Conservation (phyloP, 2,329 filamentous ascomycete species). For the Colletotrichum tropicicola region DNA sequence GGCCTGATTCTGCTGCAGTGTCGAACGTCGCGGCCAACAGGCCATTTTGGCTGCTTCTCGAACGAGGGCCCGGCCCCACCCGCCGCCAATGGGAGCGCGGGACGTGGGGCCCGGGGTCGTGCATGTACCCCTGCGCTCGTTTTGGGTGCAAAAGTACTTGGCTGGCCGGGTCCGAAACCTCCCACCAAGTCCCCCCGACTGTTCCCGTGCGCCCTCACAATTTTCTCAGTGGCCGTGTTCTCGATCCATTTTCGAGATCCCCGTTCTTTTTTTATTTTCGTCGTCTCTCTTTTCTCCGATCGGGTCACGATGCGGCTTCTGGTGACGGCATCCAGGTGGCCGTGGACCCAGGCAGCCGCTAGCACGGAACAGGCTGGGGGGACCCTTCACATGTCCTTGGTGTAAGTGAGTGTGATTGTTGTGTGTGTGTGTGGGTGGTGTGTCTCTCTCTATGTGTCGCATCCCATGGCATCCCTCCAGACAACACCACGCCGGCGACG, state of each 20-base stretch:
- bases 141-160: not conserved
- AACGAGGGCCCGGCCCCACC: constrained; percentile 17
- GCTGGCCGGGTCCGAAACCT: not conserved
- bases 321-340: not conserved
- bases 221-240: constrained; percentile 22
- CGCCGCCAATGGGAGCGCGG: not conserved
- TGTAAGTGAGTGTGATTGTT: too few relatives aligned
- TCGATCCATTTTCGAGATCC: constrained; percentile 14
- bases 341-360: too few relatives aligned
- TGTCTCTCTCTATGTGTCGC: too few relatives aligned
- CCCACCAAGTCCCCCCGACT: not conserved
- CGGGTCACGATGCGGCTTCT: not conserved
- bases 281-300: not conserved
- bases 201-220: constrained; percentile 15
- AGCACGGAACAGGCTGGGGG: too few relatives aligned
- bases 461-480: too few relatives aligned
- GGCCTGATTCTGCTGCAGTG: constrained; percentile 24
- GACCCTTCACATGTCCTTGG: too few relatives aligned
- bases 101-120: not conserved
- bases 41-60: constrained; percentile 12
- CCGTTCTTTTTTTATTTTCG: constrained; percentile 7
- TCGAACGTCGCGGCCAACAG: constrained; percentile 22
- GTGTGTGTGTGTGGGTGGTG: too few relatives aligned
- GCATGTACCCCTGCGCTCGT: not conserved
- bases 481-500: not conserved